phyloP scores from a whole-genome alignment of 148 eudicot genomes.

The Chenopodium album region DNA sequence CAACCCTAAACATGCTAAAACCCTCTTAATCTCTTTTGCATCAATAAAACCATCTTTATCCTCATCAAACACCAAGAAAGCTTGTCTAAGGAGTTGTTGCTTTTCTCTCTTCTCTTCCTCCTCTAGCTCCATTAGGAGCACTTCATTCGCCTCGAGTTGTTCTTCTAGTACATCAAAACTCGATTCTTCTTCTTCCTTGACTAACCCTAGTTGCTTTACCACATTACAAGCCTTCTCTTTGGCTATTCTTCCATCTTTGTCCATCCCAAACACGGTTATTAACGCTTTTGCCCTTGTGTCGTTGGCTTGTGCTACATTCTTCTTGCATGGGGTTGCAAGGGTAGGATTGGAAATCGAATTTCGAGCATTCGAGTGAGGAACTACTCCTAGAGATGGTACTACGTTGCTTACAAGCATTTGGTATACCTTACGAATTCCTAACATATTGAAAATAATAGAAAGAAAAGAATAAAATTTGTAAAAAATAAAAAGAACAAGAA shows the following conservation, averaged over 20 bases:
- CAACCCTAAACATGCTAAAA: constrained; percentile 42
- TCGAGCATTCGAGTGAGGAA: constrained; percentile 27
- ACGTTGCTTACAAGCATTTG: constrained; percentile 27
- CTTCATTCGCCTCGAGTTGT: constrained; percentile 28
- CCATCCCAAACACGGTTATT: constrained; percentile 42
- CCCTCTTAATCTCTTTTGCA: constrained; percentile 46
- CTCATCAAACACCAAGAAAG: constrained; percentile 43
- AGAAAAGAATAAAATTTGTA: not conserved
- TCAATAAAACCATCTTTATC: constrained; percentile 45
- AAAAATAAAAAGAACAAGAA: not conserved
- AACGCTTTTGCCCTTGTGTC: constrained; percentile 35
- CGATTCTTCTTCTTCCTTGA: constrained; percentile 22
- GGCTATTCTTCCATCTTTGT: constrained; percentile 38
- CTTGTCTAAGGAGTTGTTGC: constrained; percentile 29
- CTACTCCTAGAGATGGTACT: constrained; percentile 26
- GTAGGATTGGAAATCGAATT: constrained; percentile 17
- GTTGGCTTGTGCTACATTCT: constrained; percentile 10
- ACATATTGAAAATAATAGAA: constrained; percentile 18
- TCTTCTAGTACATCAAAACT: constrained; percentile 29
- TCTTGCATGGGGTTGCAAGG: constrained; percentile 19
- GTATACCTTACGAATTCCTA: constrained; percentile 28
- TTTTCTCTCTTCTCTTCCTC: constrained; percentile 31
- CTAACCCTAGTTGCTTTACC: constrained; percentile 35
- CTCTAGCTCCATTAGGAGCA: constrained; percentile 24
- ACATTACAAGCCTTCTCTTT: constrained; percentile 38